These are phyloP conservation scores for Akanthomyces uredinophilus DNA, from an alignment of 2,329 filamentous ascomycete genomes.

Conservation along the genomic window DNA sequence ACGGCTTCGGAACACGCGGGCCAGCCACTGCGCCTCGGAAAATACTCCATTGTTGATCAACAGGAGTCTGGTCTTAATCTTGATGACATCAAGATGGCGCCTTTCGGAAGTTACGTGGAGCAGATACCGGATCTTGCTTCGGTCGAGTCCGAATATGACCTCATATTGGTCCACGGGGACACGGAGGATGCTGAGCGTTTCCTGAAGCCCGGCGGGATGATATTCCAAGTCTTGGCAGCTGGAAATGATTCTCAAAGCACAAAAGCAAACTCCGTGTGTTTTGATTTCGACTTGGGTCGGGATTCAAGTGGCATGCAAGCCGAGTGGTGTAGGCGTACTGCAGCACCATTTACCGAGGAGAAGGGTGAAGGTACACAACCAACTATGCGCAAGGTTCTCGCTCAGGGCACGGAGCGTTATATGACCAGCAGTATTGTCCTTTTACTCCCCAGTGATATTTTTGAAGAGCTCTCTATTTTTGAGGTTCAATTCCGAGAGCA, in stretches of 20 bases:
- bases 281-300: neutral
- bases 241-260: no score
- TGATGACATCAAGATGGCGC: neutral
- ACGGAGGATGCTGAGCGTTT: slow-evolving; percentile 12
- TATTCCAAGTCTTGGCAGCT: neutral
- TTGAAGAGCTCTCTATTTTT: neutral
- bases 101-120: neutral
- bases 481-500: neutral
- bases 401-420: neutral
- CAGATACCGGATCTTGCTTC: neutral
- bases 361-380: neutral
- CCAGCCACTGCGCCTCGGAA: slow-evolving; percentile 29
- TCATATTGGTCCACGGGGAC: neutral
- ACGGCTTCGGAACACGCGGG: slow-evolving; percentile 20
- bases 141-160: slow-evolving; percentile 1
- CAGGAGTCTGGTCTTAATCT: neutral
- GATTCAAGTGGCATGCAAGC: neutral
- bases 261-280: neutral
- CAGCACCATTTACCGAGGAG: neutral
- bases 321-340: slow-evolving; percentile 1
- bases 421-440: neutral
- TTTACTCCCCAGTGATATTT: neutral
- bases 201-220: slow-evolving; percentile 8
- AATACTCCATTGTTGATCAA: slow-evolving; percentile 27
- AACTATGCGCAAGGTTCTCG: neutral